Evolutionary conservation across 805 yeast genomes (phyloP).

Genomic region (Lachancea mirantina): DNA sequence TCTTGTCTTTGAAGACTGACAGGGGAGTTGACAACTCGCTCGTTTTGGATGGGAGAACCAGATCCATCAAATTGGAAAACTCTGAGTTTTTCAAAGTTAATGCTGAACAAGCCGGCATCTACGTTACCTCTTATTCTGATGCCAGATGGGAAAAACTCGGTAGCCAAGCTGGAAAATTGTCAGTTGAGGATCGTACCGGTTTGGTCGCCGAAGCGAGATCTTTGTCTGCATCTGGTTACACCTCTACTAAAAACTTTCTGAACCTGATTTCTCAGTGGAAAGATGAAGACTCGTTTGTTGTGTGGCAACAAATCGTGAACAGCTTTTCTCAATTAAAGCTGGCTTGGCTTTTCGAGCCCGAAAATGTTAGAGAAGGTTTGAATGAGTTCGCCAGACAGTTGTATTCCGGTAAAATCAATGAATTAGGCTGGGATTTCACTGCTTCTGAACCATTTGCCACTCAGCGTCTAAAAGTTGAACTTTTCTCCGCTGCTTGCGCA

Average conservation of each 20-base stretch:
- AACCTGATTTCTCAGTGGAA: constrained; percentile 55
- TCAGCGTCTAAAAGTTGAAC: constrained; percentile 58
- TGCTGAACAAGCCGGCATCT: constrained; percentile 67
- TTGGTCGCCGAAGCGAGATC: constrained; percentile 74
- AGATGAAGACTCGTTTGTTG: constrained; percentile 53
- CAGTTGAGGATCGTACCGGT: constrained; percentile 74
- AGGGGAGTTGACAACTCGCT: constrained; percentile 54
- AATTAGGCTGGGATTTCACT: constrained; percentile 60
- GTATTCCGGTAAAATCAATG: constrained; percentile 44
- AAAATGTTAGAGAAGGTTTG: constrained; percentile 41
- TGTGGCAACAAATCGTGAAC: constrained; percentile 55
- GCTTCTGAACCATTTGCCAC: constrained; percentile 49
- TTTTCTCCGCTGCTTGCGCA: constrained; percentile 54
- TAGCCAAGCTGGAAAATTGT: constrained; percentile 45
- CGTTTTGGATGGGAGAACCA: constrained; percentile 46
- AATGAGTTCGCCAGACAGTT: constrained; percentile 48
- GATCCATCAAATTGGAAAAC: constrained; percentile 37
- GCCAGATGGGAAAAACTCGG: constrained; percentile 67
- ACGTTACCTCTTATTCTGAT: constrained; percentile 62
- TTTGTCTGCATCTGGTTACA: constrained; percentile 62
- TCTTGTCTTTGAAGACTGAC: constrained; percentile 53
- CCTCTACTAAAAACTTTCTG: constrained; percentile 54
- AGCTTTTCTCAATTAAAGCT: constrained; percentile 43
- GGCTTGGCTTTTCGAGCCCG: constrained; percentile 51
- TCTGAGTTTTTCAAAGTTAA: constrained; percentile 58